Base-by-base conservation (phyloP, 2,329 filamentous ascomycete genomes). In the Colletotrichum sp. region DNA sequence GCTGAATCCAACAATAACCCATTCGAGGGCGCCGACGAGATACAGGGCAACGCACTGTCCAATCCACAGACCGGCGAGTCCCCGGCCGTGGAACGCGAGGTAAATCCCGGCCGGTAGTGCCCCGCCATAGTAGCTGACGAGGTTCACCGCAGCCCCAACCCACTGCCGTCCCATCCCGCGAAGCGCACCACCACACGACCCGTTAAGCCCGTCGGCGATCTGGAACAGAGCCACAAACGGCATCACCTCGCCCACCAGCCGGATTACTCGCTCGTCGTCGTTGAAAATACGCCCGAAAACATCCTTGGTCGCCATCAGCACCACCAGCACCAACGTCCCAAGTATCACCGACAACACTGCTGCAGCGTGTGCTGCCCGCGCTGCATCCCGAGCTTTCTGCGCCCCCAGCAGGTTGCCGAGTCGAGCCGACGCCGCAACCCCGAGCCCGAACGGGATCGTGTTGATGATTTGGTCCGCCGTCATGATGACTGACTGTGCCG, bases 221-320 rank as follows among this genome's bases (percentile, higher is more conserved):
- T 98, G 95, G 84, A 98, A 98, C 4, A 98, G 87, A 1, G 95
- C 96, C 1, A 98, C 95, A 80, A 93, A 96, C 1, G 96, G 96
- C 88, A 98, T 93, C 30, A 98, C 94, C 18, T 93, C 86, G 1
- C 93, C 91, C 1, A 96, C 96, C 1, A 98, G 90, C 10, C 83
- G 86, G 59, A 98, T 89, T 0, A 98, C 95, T 0, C 89, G 85
- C 24, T 90, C 84, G 79, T 98, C 95, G 77, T 96, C 90, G 80
- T 96, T 98, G 87, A 98, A 98, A 3, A 98, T 90, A 70, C 91
- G 90, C 0, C 94, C 95, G 78, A 96, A 96, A 28, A 93, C 88
- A 78, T 95, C 86, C 77, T 93, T 93, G 4, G 93, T 93, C 2
- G 87, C 89, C 90, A 98, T 92, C 13, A 98, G 85, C 0, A 94